These are phyloP conservation scores for Rosa persica DNA, from an alignment of 306 rosid genomes.

Conservation along the genomic window DNA sequence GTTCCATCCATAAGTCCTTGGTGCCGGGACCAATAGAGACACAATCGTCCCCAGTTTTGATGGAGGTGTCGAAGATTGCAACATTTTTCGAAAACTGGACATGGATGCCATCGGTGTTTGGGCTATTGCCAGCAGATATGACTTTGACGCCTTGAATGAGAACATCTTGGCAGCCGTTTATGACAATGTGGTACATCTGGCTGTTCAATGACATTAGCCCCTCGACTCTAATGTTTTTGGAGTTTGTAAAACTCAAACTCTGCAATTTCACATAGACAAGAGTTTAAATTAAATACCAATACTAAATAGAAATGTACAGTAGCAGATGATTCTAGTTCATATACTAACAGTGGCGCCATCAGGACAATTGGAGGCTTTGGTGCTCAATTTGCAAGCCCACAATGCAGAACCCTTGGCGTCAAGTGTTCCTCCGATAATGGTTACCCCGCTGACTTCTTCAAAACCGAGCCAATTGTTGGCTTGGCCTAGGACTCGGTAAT, in stretches of 20 bases:
- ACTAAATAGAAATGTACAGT: not conserved
- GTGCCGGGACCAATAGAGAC: slow-evolving; percentile 34
- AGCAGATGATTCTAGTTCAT: not conserved
- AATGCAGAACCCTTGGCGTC: slow-evolving; percentile 27
- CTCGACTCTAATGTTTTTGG: slow-evolving; percentile 19
- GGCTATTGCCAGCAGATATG: slow-evolving; percentile 4
- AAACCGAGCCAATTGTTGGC: slow-evolving; percentile 3
- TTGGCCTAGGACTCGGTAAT: slow-evolving; percentile 7
- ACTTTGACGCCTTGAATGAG: not conserved
- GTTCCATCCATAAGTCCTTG: slow-evolving; percentile 29
- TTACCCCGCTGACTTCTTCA: not conserved
- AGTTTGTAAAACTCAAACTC: slow-evolving; percentile 24
- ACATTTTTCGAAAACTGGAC: slow-evolving; percentile 23
- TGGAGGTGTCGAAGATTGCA: slow-evolving; percentile 16
- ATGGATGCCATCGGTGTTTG: slow-evolving; percentile 35
- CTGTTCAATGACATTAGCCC: slow-evolving; percentile 16
- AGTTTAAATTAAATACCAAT: not conserved
- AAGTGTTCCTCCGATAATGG: slow-evolving; percentile 21
- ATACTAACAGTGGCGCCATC: slow-evolving; percentile 26
- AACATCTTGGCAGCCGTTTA: slow-evolving; percentile 27
- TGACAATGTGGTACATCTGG: slow-evolving; percentile 31
- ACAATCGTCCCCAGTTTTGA: slow-evolving; percentile 30
- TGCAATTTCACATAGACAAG: not conserved
- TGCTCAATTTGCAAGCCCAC: slow-evolving; percentile 29
- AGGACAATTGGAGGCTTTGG: slow-evolving; percentile 3